Percentiles rank a stretch among this genome's conserved stretches.
phyloP scores from a whole-genome alignment of 352 stramenopile genomes.

The Phytophthora crassamura region DNA sequence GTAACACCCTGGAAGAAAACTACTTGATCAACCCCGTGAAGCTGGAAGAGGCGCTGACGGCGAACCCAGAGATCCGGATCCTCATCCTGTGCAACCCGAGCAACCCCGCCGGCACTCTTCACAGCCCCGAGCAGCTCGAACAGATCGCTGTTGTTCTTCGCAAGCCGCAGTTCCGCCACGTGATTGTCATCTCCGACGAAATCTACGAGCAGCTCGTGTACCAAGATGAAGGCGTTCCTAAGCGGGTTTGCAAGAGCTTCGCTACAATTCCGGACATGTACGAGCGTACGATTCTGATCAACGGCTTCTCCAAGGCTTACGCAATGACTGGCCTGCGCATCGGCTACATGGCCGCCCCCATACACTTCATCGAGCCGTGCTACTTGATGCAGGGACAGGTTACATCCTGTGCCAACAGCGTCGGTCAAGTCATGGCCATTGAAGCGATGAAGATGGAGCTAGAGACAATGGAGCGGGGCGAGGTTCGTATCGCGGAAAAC shows the following conservation, averaged over 20 bases:
- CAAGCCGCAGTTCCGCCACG: slow-evolving; percentile 66
- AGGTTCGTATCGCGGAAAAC: slow-evolving; percentile 57
- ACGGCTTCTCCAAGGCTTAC: slow-evolving; percentile 97
- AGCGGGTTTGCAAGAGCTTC: slow-evolving; percentile 70
- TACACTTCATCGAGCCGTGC: slow-evolving; percentile 82
- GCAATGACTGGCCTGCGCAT: slow-evolving; percentile 96
- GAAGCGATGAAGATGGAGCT: slow-evolving; percentile 89
- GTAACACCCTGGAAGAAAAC: slow-evolving; percentile 88
- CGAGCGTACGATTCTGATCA: slow-evolving; percentile 93
- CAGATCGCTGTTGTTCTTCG: slow-evolving; percentile 60
- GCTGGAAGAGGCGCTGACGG: slow-evolving; percentile 79
- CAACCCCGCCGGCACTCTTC: slow-evolving; percentile 94
- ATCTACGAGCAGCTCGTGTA: slow-evolving; percentile 97
- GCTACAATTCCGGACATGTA: slow-evolving; percentile 85
- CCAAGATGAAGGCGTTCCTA: slow-evolving; percentile 64
- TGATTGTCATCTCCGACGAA: slow-evolving; percentile 94
- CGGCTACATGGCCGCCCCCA: slow-evolving; percentile 88
- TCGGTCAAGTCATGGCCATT: slow-evolving; percentile 92
- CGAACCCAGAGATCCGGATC: slow-evolving; percentile 74
- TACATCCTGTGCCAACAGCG: slow-evolving; percentile 93
- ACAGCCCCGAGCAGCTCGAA: slow-evolving; percentile 59
- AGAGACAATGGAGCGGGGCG: slow-evolving; percentile 46
- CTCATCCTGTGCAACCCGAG: slow-evolving; percentile 97
- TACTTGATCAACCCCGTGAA: slow-evolving; percentile 91
- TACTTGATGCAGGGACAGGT: slow-evolving; percentile 96